Percentiles rank a stretch among this genome's conserved stretches.
Evolutionary conservation across 2,329 filamentous ascomycete genomes (phyloP).

Genomic region (Fusarium chaquense): DNA sequence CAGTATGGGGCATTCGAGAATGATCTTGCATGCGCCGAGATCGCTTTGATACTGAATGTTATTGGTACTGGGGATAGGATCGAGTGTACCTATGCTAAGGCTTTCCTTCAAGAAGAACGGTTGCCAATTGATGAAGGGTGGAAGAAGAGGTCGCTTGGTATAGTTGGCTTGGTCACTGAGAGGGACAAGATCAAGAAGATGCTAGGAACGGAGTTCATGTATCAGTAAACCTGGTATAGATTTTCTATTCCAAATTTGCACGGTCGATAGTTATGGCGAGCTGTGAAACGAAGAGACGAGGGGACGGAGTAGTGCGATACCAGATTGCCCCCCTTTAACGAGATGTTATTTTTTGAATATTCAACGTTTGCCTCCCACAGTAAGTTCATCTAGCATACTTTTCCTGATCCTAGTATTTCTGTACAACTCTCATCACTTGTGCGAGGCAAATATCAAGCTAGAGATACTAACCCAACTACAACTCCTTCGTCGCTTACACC

Average conservation of each 20-base stretch:
- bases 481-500: not conserved
- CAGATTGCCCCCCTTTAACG: not conserved
- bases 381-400: not conserved
- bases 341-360: not conserved
- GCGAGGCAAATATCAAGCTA: not conserved
- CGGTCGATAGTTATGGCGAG: not conserved
- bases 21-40: constrained; percentile 39
- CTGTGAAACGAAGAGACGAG: not conserved
- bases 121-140: constrained; percentile 37
- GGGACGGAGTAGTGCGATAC: not conserved
- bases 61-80: constrained; percentile 36
- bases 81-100: constrained; percentile 29
- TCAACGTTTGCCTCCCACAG: not conserved
- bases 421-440: not conserved
- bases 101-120: constrained; percentile 38
- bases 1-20: constrained; percentile 33
- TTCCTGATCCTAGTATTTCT: not conserved
- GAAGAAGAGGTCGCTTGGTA: constrained; percentile 28
- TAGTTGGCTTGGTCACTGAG: constrained; percentile 21
- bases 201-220: constrained; percentile 21
- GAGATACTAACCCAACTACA: not conserved
- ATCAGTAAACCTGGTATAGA: not conserved
- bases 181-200: constrained; percentile 29
- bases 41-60: constrained; percentile 38
- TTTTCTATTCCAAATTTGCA: not conserved